Evolutionary conservation across 208 protist genomes (phyloP).

Genomic region (Baffinella frigidus): DNA sequence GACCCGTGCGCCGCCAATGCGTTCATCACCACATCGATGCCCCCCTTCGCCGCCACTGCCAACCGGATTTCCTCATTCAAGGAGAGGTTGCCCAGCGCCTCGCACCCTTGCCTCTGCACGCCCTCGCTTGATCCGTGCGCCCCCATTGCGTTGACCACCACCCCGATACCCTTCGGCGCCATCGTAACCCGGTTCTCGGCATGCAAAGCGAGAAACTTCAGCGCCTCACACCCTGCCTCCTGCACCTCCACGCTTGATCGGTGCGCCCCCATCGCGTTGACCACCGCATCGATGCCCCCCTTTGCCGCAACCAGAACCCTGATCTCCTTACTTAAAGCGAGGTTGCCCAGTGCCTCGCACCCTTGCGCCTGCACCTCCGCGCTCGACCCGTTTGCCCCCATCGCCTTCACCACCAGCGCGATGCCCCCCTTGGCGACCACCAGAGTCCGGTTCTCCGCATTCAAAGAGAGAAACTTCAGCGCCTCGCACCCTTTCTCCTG

Average conservation of each 20-base stretch:
- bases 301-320: background rate
- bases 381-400: no score
- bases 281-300: conserved; percentile 23
- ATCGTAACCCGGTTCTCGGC: background rate
- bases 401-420: no score
- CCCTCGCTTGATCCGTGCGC: background rate
- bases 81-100: no score
- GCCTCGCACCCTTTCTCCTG: conserved; percentile 44
- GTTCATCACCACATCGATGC: no score
- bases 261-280: background rate
- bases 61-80: no score
- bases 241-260: background rate
- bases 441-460: background rate
- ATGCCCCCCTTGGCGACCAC: background rate
- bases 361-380: no score
- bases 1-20: no score
- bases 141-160: background rate
- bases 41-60: no score
- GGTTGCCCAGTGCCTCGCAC: no score
- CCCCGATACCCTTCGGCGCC: background rate
- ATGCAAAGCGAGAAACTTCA: background rate
- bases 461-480: background rate
- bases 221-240: conserved; percentile 2
- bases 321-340: no score
- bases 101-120: no score